Evolutionary conservation across 1,284 basidiomycete species (phyloP).

Genomic region (Cutaneotrichosporon spelunceum): DNA sequence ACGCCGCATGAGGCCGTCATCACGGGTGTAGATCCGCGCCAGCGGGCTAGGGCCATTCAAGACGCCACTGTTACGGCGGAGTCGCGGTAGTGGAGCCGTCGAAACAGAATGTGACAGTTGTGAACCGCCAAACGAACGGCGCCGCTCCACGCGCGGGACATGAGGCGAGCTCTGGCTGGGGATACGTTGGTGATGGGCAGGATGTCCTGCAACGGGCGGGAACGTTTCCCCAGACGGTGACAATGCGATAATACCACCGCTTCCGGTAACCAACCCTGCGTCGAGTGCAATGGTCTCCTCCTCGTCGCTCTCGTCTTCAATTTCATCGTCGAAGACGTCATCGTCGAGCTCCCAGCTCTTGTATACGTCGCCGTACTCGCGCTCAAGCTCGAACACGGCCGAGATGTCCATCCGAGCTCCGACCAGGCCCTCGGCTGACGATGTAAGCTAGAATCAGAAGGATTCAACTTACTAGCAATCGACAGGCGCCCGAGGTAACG

Average conservation of each 20-base stretch:
- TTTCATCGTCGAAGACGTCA: slow-evolving; percentile 44
- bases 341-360: slow-evolving; percentile 52
- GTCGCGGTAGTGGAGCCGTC: slow-evolving; percentile 15
- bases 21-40: slow-evolving; percentile 37
- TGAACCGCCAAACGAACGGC: not conserved
- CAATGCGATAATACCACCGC: slow-evolving; percentile 7
- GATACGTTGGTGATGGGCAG: not conserved
- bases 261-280: slow-evolving; percentile 15
- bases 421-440: slow-evolving; percentile 65
- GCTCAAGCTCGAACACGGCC: slow-evolving; percentile 78
- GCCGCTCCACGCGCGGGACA: not conserved
- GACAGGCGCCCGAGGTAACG: slow-evolving; percentile 63
- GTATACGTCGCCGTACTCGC: slow-evolving; percentile 57
- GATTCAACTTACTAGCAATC: slow-evolving; percentile 61
- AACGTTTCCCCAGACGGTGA: slow-evolving; percentile 15
- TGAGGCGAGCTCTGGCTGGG: not conserved
- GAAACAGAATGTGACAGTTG: not conserved
- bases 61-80: slow-evolving; percentile 29
- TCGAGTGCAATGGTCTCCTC: slow-evolving; percentile 14
- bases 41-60: slow-evolving; percentile 47
- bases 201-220: not conserved
- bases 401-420: slow-evolving; percentile 71
- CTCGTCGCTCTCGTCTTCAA: slow-evolving; percentile 19
- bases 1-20: slow-evolving; percentile 6
- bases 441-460: slow-evolving; percentile 14